Percentiles rank a stretch among this genome's conserved stretches.
These are phyloP conservation scores for Thraustotheca clavata DNA, from an alignment of 352 stramenopile species.

Conservation along the genomic window DNA sequence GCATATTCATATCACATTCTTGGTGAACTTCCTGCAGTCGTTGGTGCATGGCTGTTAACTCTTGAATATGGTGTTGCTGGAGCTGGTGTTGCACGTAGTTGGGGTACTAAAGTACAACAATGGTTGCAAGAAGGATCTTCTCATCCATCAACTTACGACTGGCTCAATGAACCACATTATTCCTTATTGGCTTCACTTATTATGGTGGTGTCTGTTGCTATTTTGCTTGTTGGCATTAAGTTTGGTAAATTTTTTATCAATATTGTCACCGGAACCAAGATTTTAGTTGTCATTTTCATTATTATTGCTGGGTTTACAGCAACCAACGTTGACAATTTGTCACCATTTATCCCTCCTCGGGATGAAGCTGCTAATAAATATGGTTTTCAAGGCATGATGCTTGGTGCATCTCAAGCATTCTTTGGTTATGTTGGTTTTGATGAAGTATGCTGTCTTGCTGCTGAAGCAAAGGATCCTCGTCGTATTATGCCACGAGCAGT, in stretches of 20 bases:
- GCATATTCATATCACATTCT: constrained; percentile 89
- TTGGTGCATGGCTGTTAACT: constrained; percentile 82
- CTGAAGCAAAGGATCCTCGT: constrained; percentile 32
- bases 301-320: constrained; percentile 78
- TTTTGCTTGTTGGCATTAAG: constrained; percentile 75
- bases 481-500: constrained; percentile 49
- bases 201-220: constrained; percentile 51
- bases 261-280: constrained; percentile 74
- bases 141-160: constrained; percentile 28
- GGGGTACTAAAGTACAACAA: constrained; percentile 83
- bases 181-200: constrained; percentile 61
- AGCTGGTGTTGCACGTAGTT: constrained; percentile 86
- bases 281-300: constrained; percentile 87
- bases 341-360: constrained; percentile 62
- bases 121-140: constrained; percentile 39
- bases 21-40: constrained; percentile 87
- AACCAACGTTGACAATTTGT: constrained; percentile 76
- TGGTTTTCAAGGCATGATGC: constrained; percentile 36
- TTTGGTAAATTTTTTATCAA: constrained; percentile 89
- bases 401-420: constrained; percentile 56
- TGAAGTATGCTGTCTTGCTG: constrained; percentile 63
- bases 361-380: background rate
- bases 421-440: constrained; percentile 83
- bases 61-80: constrained; percentile 89
- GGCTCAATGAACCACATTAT: constrained; percentile 47